Conservation (phyloP, 2,329 filamentous ascomycete genomes). For the Botryotinia globosa region DNA sequence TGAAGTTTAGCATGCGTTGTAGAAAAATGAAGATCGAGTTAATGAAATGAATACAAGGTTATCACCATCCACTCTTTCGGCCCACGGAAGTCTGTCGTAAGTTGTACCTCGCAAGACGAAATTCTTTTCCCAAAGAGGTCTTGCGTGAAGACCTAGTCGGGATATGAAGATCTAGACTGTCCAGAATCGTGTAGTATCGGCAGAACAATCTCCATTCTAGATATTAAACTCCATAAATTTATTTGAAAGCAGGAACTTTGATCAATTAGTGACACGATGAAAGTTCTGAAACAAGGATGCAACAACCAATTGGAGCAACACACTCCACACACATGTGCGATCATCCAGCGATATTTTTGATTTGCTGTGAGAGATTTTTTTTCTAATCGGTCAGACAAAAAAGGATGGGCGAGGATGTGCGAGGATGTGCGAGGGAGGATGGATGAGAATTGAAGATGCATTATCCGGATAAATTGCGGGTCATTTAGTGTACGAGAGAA, state of each 20-base stretch:
- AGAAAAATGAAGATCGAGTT: background rate
- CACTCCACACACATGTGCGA: background rate
- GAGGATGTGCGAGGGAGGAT: background rate
- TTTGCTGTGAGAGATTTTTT: background rate
- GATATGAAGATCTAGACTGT: slow-evolving; percentile 5
- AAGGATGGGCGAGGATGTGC: background rate
- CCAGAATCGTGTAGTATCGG: background rate
- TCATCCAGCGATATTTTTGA: background rate
- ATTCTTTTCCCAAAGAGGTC: background rate
- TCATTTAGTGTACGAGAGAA: background rate
- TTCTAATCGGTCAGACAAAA: slow-evolving; percentile 12
- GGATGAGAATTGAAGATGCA: background rate
- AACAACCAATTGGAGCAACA: background rate
- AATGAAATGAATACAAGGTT: background rate
- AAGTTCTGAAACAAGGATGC: slow-evolving; percentile 6
- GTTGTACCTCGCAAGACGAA: background rate
- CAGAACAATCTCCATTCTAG: background rate
- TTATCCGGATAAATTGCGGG: slow-evolving; percentile 8
- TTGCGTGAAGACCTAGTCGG: background rate
- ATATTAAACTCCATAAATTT: background rate
- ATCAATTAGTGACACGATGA: background rate
- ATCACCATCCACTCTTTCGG: background rate
- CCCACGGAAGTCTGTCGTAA: background rate
- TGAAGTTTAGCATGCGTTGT: background rate
- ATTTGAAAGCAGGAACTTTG: background rate